Evolutionary conservation across 805 yeast species (phyloP), one percentile per base, ranked within the genome.

Genomic region (Candida manassasensis): DNA sequence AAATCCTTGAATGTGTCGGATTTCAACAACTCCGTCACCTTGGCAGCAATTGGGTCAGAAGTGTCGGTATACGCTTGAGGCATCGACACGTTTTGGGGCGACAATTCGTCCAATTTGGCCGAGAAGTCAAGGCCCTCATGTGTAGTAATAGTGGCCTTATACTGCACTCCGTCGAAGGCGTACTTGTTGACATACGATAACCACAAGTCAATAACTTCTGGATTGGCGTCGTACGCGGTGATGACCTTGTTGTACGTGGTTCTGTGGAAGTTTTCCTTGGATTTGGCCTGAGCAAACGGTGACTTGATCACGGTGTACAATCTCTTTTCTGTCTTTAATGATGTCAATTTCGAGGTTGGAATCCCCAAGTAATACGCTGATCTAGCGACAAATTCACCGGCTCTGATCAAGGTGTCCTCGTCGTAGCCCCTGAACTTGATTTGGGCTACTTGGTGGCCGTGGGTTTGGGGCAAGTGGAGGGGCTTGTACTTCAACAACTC

Each of bases 211-310:
- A 93, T 66, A 4, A 84, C 81, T 52, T 86, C 95, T 1, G 89
- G 81, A 40, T 84, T 79, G 12, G 96, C 76, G 58, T 93, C 97
- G 71, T 77, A 88, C 19, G 87, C 84, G 46, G 71, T 73, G 45
- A 93, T 68, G 41, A 75, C 57, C 43, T 95, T 77, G 49, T 81
- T 78, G 57, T 77, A 84, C 1, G 97, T 93, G 32, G 76, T 72
- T 66, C 97, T 80, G 66, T 85, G 84, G 63, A 84, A 93, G 69
- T 90, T 93, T 66, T 90, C 95, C 64, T 93, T 93, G 7, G 93
- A 74, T 58, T 88, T 89, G 35, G 97, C 95, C 53, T 86, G 93
- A 14, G 84, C 96, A 57, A 93, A 93, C 1, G 97, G 97, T 3
- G 96, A 80, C 57, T 81, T 77, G 51, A 83, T 88, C 29, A 93